Evolutionary conservation across 805 yeast species (phyloP).

Genomic region (Wickerhamiella shivajii): DNA sequence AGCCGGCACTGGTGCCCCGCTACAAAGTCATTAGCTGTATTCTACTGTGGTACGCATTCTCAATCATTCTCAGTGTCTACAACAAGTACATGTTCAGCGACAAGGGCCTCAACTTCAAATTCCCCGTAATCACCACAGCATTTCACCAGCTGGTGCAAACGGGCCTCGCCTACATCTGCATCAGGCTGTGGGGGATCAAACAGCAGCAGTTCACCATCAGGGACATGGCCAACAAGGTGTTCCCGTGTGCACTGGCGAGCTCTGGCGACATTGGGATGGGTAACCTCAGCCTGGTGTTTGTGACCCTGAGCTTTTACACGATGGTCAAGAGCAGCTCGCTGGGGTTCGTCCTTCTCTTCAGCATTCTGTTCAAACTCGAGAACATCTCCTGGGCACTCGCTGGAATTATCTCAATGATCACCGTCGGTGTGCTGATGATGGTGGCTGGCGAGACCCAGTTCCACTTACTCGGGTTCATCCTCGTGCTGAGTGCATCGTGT

Average conservation of each 20-base stretch:
- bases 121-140: conserved; percentile 73
- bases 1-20: too few relatives aligned
- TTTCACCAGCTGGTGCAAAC: conserved; percentile 68
- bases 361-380: conserved; percentile 70
- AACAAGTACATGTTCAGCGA: conserved; percentile 95
- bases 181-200: conserved; percentile 25
- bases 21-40: conserved; percentile 15
- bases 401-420: conserved; percentile 63
- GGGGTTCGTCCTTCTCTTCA: conserved; percentile 79
- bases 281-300: conserved; percentile 64
- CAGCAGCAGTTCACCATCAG: conserved; percentile 17
- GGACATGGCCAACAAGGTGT: conserved; percentile 34
- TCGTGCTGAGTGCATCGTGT: conserved; percentile 66
- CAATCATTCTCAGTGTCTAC: conserved; percentile 34
- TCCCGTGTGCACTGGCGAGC: conserved; percentile 78
- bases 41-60: conserved; percentile 26
- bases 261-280: conserved; percentile 93
- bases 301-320: conserved; percentile 74
- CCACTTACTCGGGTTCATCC: conserved; percentile 42
- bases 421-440: conserved; percentile 78
- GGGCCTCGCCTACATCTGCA: conserved; percentile 33
- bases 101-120: conserved; percentile 57
- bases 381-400: conserved; percentile 51
- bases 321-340: conserved; percentile 84
- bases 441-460: conserved; percentile 33